Evolutionary conservation across 768 basidiomycete species (phyloP).

Genomic region (Pisolithus tinctorius): DNA sequence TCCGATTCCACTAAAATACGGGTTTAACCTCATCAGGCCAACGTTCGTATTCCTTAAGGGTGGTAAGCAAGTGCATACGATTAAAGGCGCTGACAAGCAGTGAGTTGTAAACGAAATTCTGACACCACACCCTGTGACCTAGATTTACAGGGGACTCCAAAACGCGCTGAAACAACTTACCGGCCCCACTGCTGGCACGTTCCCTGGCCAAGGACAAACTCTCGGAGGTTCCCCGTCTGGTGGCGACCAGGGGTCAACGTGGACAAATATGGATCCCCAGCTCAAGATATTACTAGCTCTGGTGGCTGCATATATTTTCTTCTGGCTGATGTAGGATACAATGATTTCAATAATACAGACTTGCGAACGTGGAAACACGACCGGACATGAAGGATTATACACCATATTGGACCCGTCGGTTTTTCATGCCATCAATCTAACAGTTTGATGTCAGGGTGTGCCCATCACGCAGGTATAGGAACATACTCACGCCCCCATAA

Average conservation of each 20-base stretch:
- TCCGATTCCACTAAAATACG: background rate
- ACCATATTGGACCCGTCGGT: background rate
- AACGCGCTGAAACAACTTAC: slow-evolving; percentile 50
- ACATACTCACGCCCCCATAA: slow-evolving; percentile 40
- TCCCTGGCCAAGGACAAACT: slow-evolving; percentile 69
- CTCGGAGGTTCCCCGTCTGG: slow-evolving; percentile 47
- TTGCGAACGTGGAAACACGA: too few species aligned
- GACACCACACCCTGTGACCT: slow-evolving; percentile 1
- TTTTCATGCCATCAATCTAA: background rate
- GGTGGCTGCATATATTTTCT: slow-evolving; percentile 54
- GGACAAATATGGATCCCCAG: slow-evolving; percentile 58
- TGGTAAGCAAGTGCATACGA: slow-evolving; percentile 56
- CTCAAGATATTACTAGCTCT: slow-evolving; percentile 58
- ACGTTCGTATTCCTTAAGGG: slow-evolving; percentile 78
- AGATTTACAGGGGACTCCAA: slow-evolving; percentile 48
- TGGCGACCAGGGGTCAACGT: slow-evolving; percentile 26
- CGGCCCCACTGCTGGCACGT: slow-evolving; percentile 36
- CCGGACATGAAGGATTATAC: background rate
- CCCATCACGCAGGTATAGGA: background rate
- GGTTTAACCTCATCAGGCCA: slow-evolving; percentile 44
- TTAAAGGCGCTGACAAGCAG: slow-evolving; percentile 66
- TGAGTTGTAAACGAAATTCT: slow-evolving; percentile 28
- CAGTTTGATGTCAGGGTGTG: background rate
- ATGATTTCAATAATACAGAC: background rate
- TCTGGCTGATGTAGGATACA: slow-evolving; percentile 34